Percentiles rank a stretch among this genome's conserved stretches.
phyloP scores from a whole-genome alignment of 139 green algal genomes.

The Yamagishiella unicocca region DNA sequence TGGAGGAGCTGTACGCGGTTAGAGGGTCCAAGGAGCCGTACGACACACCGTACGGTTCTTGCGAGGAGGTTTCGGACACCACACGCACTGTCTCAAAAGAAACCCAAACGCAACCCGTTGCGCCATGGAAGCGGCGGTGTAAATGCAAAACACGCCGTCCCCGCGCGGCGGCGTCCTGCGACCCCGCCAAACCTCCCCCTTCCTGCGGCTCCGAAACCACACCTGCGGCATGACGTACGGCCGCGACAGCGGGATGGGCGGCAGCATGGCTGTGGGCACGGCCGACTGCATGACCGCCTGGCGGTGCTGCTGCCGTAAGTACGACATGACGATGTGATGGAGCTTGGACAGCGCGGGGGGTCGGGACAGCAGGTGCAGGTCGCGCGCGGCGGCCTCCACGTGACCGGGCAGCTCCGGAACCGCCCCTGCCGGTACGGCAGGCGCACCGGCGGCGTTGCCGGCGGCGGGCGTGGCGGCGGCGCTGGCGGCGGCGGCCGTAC shows the following conservation, averaged over 20 bases:
- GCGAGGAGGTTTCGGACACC: no score
- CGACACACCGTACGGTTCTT: no score
- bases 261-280: conserved; percentile 74
- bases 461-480: neutral
- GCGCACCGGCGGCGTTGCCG: neutral
- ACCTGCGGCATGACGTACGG: conserved; percentile 65
- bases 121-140: no score
- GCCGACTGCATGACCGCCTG: conserved; percentile 61
- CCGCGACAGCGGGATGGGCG: conserved; percentile 73
- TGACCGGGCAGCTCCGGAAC: conserved; percentile 43
- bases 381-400: conserved; percentile 43
- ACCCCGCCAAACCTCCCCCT: no score
- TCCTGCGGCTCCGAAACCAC: neutral
- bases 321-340: conserved; percentile 74
- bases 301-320: conserved; percentile 83
- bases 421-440: neutral
- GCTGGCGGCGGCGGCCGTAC: neutral
- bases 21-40: no score
- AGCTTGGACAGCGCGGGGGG: conserved; percentile 58
- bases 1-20: no score
- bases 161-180: no score
- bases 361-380: conserved; percentile 24
- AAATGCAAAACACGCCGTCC: no score
- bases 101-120: no score
- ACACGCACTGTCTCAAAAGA: no score